phyloP scores from a whole-genome alignment of 2,329 filamentous ascomycete genomes.

The Colletotrichum simmondsii region DNA sequence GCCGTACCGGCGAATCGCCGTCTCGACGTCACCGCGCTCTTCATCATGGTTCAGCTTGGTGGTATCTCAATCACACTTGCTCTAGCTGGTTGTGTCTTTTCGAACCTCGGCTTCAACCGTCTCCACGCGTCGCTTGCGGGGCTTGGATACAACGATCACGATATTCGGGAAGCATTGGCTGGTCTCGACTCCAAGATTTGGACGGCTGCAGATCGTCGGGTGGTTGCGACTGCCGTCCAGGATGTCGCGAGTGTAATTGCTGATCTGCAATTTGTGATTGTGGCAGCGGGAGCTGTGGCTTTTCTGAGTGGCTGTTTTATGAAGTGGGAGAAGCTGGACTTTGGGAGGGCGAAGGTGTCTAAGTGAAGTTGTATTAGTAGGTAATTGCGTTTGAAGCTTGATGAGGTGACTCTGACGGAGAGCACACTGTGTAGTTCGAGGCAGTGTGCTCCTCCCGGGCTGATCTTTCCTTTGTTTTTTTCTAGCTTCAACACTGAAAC shows the following conservation, averaged over 20 bases:
- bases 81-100: constrained; percentile 43
- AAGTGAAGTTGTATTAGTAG: not conserved
- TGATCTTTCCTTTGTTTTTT: not conserved
- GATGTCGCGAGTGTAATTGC: constrained; percentile 41
- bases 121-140: constrained; percentile 36
- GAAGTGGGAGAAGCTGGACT: constrained; percentile 42
- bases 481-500: not conserved
- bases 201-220: constrained; percentile 32
- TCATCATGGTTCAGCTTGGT: constrained; percentile 47
- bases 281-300: constrained; percentile 40
- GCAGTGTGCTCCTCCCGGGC: not conserved
- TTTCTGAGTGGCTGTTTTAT: constrained; percentile 41
- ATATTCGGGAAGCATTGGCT: constrained; percentile 42
- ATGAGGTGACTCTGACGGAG: not conserved
- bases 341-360: constrained; percentile 21
- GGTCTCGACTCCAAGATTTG: constrained; percentile 41
- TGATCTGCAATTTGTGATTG: constrained; percentile 40
- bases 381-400: too few relatives aligned
- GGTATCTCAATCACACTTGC: constrained; percentile 41
- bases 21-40: constrained; percentile 44
- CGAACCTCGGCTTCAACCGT: constrained; percentile 43
- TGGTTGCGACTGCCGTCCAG: constrained; percentile 35
- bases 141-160: constrained; percentile 36
- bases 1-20: constrained; percentile 38
- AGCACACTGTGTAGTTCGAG: not conserved